Base-by-base conservation (phyloP, 2,329 filamentous ascomycete genomes). In the Aciculosporium take region DNA sequence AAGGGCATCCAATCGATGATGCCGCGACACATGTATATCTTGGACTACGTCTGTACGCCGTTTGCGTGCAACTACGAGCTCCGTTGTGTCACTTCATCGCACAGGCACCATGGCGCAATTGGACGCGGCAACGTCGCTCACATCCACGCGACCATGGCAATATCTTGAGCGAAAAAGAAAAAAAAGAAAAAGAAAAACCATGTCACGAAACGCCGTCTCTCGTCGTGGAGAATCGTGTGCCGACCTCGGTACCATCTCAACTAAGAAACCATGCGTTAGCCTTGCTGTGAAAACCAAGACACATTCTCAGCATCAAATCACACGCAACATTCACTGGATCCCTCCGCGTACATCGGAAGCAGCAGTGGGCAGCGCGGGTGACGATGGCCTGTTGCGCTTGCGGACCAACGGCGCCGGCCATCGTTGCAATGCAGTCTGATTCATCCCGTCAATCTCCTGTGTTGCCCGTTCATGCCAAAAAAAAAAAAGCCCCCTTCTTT, bases 191-290 rank as follows among this genome's bases (percentile, higher is more conserved):
- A n/a, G n/a, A n/a, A n/a, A n/a, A n/a, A n/a, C n/a, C n/a, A n/a
- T 12, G 27, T 29, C 27, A n/a, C 27, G 10, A 10, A 20, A 18
- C 18, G 32, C 13, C 13, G 20, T 13, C 5, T 23, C 12, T 24
- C 32, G 32, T 35, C 32, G 17, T 21, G 20, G 9, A 15, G 17
- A 20, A 23, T 33, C 21, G 10, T 39, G 21, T 32, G 17, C 8
- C 15, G 12, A n/a, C 17, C 39, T 36, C 8, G 7, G 9, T 18
- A 17, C 3, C 3, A n/a, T 29, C 10, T 25, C 32, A 25, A 36
- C 39, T 41, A 41, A n/a, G 32, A 12, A 41, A 29, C 5, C 12
- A 24, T 30, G 30, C 7, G 39, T 41, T 41, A 41, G 39, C 33
- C 27, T 15, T 17, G 8, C 36, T 13, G 13, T 36, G 23, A 39